A percentile compares a stretch with the other conserved stretches of the same genome.
These are phyloP conservation scores for Annulohypoxylon bovei DNA, from an alignment of 495 filamentous ascomycete genomes.

Conservation along the genomic window DNA sequence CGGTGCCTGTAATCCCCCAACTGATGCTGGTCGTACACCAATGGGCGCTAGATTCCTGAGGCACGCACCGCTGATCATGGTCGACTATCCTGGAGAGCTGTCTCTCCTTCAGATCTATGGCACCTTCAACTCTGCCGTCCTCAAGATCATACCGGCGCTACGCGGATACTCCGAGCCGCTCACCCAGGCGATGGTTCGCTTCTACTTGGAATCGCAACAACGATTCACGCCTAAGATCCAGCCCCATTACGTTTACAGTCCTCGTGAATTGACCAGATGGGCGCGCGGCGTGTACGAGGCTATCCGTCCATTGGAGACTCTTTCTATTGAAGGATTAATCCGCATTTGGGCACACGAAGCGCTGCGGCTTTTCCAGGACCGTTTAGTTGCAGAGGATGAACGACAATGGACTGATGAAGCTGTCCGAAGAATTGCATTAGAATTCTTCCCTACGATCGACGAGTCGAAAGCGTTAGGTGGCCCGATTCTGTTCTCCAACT, in stretches of 20 bases:
- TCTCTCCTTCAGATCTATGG: slow-evolving; percentile 97
- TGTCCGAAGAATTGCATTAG: slow-evolving; percentile 82
- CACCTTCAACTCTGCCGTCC: slow-evolving; percentile 94
- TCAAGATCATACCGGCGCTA: slow-evolving; percentile 96
- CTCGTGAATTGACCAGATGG: slow-evolving; percentile 97
- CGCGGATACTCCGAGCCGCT: slow-evolving; percentile 93
- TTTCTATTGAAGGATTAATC: slow-evolving; percentile 90
- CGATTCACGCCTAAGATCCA: slow-evolving; percentile 96
- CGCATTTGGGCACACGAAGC: slow-evolving; percentile 99
- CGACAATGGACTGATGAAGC: slow-evolving; percentile 92
- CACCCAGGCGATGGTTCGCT: slow-evolving; percentile 96
- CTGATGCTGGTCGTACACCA: slow-evolving; percentile 93
- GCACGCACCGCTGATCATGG: slow-evolving; percentile 97
- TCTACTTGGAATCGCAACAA: slow-evolving; percentile 93
- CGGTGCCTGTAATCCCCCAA: slow-evolving; percentile 98
- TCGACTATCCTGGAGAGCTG: slow-evolving; percentile 95
- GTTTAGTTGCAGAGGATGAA: slow-evolving; percentile 92
- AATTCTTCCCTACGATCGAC: slow-evolving; percentile 93
- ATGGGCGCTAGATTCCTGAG: slow-evolving; percentile 93
- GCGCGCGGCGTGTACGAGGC: slow-evolving; percentile 97
- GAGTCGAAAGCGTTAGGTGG: slow-evolving; percentile 87
- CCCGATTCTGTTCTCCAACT: slow-evolving; percentile 97
- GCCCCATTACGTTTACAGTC: slow-evolving; percentile 98
- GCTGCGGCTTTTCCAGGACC: slow-evolving; percentile 93
- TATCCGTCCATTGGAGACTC: slow-evolving; percentile 86